Evolutionary conservation across 1,139 yeast species (phyloP), one percentile per base, ranked within the genome.

Genomic region (Yamadazyma oceani): DNA sequence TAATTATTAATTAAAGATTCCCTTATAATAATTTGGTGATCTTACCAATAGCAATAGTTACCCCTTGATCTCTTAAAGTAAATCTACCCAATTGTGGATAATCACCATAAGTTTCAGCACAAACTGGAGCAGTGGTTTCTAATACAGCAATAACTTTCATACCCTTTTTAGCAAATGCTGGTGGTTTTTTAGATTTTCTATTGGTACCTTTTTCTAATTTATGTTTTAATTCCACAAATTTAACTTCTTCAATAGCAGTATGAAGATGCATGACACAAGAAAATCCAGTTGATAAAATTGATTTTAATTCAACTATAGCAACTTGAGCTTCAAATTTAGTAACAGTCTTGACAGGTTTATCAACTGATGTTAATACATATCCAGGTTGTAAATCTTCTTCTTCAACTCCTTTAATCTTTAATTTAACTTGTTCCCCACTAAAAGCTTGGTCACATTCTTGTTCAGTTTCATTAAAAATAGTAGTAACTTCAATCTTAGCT

Each of bases 241-340:
- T 76, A 39, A 92, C 96, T 67, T 92, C 98, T 67, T 92, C 97
- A 56, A 92, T 88, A 39, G 98, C 97, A 35, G 98, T 88, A 72
- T 94, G 98, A 56, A 92, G 84, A 60, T 92, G 98, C 97, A 92
- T 90, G 43, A 92, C 97, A 78, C 98, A 92, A 10, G 96, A 82
- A 71, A 83, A 92, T 45, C 99, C 99, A 38, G 94, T 82, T 9
- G 98, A 87, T 59, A 92, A 75, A 58, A 92, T 90, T 14, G 96
- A 85, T 68, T 85, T 88, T 62, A 92, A 80, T 66, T 92, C 99
- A 44, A 94, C 96, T 67, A 92, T 87, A 42, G 97, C 97, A 49
- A 92, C 80, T 66, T 92, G 97, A 4, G 98, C 98, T 66, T 89
- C 96, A 59, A 92, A 92, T 53, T 75, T 78, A 28, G 94, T 85